Percentiles rank a stretch among this genome's conserved stretches.
Conservation (phyloP, 2,329 filamentous ascomycete genomes). For the Fusarium musae region DNA sequence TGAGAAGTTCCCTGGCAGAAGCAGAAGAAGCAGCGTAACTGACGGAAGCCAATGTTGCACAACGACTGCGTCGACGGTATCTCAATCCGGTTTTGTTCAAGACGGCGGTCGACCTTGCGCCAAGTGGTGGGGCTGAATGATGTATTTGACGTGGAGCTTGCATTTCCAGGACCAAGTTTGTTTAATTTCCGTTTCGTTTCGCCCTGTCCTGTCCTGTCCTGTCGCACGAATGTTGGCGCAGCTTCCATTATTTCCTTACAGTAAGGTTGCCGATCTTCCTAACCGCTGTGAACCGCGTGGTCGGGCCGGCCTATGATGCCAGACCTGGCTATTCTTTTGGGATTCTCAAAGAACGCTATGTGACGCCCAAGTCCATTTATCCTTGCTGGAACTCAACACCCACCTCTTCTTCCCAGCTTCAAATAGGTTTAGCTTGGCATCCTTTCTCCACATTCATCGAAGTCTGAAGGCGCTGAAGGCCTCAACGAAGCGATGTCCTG, state of each 20-base stretch:
- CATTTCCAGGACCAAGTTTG: constrained; percentile 26
- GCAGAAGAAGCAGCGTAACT: constrained; percentile 20
- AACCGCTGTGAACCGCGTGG: constrained; percentile 30
- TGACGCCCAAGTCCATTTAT: constrained; percentile 28
- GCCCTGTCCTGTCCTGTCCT: not conserved
- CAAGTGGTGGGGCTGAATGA: constrained; percentile 36
- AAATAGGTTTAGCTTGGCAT: constrained; percentile 25
- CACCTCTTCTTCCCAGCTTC: constrained; percentile 8
- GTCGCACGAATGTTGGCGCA: constrained; percentile 5
- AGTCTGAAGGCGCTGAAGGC: constrained; percentile 12
- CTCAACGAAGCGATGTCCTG: constrained; percentile 25
- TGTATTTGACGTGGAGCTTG: constrained; percentile 27
- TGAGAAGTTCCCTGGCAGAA: constrained; percentile 19
- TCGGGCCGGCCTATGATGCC: constrained; percentile 41
- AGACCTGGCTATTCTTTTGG: constrained; percentile 32
- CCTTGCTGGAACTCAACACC: constrained; percentile 34
- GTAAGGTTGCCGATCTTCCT: constrained; percentile 32
- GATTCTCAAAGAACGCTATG: constrained; percentile 24
- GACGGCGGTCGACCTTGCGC: constrained; percentile 13
- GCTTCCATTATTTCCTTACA: constrained; percentile 23
- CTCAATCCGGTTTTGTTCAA: constrained; percentile 35
- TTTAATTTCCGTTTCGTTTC: constrained; percentile 5
- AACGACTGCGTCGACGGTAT: constrained; percentile 15
- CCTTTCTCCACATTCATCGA: constrained; percentile 26
- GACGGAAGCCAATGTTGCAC: constrained; percentile 32